Percentiles rank a stretch among this genome's conserved stretches.
Evolutionary conservation across 2,329 filamentous ascomycete species (phyloP).

Genomic region (Penicillium sp.): DNA sequence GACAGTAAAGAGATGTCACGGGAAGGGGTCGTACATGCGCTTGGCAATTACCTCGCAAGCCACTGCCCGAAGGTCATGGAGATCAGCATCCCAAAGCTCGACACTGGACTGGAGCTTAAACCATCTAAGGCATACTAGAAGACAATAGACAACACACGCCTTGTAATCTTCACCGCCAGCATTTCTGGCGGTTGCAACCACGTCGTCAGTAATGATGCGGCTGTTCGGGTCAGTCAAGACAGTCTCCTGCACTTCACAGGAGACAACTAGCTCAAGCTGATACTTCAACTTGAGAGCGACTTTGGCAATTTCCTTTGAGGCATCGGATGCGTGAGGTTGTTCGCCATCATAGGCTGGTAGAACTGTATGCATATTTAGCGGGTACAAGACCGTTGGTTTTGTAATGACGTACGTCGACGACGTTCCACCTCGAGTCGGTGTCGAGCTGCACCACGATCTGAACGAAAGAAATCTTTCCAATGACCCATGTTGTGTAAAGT

Average conservation of each 20-base stretch:
- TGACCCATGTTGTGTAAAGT: conserved; percentile 34
- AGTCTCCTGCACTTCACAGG: conserved; percentile 81
- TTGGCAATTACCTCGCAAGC: conserved; percentile 95
- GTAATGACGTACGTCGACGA: conserved; percentile 42
- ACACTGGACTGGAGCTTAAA: conserved; percentile 76
- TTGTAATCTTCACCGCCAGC: conserved; percentile 75
- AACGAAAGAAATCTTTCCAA: conserved; percentile 38
- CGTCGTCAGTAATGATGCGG: conserved; percentile 76
- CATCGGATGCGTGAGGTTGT: conserved; percentile 62
- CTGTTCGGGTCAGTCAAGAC: conserved; percentile 79
- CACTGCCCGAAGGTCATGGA: conserved; percentile 74
- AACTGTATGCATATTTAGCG: conserved; percentile 33
- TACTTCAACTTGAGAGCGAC: conserved; percentile 87
- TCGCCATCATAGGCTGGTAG: conserved; percentile 45
- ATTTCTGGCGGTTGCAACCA: conserved; percentile 76
- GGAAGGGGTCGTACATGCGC: conserved; percentile 48
- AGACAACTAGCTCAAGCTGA: conserved; percentile 83
- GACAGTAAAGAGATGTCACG: neutral
- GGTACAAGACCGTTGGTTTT: conserved; percentile 3
- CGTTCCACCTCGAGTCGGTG: conserved; percentile 40
- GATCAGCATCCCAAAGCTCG: conserved; percentile 90
- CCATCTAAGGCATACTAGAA: conserved; percentile 73
- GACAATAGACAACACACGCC: conserved; percentile 79
- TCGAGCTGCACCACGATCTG: conserved; percentile 27
- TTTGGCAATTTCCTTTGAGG: conserved; percentile 80